Evolutionary conservation across 1,284 basidiomycete species (phyloP), one percentile per base, ranked within the genome.

Genomic region (Rhodotorula sp.): DNA sequence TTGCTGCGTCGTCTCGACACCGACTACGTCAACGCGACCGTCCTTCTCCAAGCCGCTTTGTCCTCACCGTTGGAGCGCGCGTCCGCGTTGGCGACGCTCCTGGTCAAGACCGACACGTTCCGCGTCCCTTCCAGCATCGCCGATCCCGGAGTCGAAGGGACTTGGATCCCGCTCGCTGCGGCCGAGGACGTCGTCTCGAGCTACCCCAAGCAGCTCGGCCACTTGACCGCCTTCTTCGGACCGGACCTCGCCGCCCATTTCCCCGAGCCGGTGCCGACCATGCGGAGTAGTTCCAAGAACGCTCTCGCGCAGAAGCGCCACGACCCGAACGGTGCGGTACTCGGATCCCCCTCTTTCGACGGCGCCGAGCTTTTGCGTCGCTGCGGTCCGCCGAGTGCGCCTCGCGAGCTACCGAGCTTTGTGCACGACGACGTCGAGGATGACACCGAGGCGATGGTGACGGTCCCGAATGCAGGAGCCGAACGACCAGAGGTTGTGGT

Each of bases 1-100:
- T 62, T 70, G 58, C n/a, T 67, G 16, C 69, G 69, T 8, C 65
- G 65, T 10, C 49, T 70, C 49, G 69, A 70, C 59, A 64, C 62
- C n/a, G 69, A 64, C 54, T 70, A 67, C 58, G 34, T 63, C 54
- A 70, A 70, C 62, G 66, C 52, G n/a, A 64, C 65, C n/a, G 52
- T 60, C 34, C 69, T 70, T 21, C 58, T 70, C 2, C 65, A 50
- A 8, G 57, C 61, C 7, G 60, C 62, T 1, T 55, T 64, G 14
- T 48, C 62, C 28, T 56, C 61, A 23, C 26, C 66, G 1, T 43
- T 50, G 19, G 69, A 70, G 45, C 65, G 65, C 47, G 58, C 57
- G 0, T 54, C 69, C 6, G 54, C 64, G 10, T 47, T 67, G 23
- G 54, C 66, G 19, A 48, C 60, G 34, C 62, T 70, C 15, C 62